These are phyloP conservation scores for Pythium oligandrum DNA, from an alignment of 352 stramenopile genomes.

Conservation along the genomic window DNA sequence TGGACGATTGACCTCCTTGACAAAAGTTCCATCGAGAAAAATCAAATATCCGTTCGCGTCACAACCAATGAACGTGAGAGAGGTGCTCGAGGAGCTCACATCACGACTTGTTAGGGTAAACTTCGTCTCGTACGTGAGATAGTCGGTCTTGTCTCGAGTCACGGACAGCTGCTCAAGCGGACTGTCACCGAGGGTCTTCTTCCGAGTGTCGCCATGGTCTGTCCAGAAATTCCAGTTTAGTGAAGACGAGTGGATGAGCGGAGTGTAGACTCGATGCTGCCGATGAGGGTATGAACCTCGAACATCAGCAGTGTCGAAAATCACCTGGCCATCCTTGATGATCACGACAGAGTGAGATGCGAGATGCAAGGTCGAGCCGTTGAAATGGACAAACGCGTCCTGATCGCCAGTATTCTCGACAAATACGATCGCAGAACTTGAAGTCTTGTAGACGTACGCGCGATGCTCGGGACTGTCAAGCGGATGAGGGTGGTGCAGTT, in stretches of 20 bases:
- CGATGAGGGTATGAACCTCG: constrained; percentile 34
- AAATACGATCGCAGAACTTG: constrained; percentile 31
- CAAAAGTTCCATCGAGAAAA: constrained; percentile 38
- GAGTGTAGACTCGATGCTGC: constrained; percentile 34
- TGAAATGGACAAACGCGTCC: constrained; percentile 28
- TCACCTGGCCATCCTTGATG: constrained; percentile 25
- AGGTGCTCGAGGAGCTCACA: neutral
- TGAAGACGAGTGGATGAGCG: constrained; percentile 24
- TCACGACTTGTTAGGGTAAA: constrained; percentile 17
- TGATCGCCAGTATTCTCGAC: constrained; percentile 44
- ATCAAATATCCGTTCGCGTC: constrained; percentile 52
- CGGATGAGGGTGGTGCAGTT: constrained; percentile 36
- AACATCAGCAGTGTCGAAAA: constrained; percentile 60
- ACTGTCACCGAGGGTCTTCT: constrained; percentile 26
- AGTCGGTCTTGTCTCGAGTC: constrained; percentile 53
- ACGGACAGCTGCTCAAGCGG: constrained; percentile 53
- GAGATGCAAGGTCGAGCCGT: constrained; percentile 30
- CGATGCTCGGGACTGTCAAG: constrained; percentile 23
- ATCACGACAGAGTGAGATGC: constrained; percentile 42
- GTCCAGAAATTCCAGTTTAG: constrained; percentile 52
- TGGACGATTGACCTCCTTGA: constrained; percentile 34
- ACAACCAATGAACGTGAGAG: constrained; percentile 45
- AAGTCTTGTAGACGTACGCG: constrained; percentile 37
- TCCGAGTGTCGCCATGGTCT: constrained; percentile 34
- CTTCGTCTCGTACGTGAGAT: constrained; percentile 57